These are phyloP conservation scores for Yarrowia sp. DNA, from an alignment of 805 yeast species.

Conservation along the genomic window DNA sequence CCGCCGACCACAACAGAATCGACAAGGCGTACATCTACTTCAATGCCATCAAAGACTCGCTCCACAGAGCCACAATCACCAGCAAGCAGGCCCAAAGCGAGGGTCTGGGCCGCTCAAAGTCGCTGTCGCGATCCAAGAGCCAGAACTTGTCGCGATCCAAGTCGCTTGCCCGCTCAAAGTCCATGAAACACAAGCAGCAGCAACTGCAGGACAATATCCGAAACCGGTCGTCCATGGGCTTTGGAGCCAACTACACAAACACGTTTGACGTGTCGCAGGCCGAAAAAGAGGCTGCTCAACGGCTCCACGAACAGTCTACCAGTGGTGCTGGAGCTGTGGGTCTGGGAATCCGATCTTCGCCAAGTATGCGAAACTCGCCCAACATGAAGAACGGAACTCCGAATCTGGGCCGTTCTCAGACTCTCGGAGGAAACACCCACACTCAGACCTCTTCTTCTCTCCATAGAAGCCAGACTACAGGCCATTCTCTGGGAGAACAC, in stretches of 20 bases:
- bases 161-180: conserved; percentile 24
- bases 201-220: conserved; percentile 36
- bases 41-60: conserved; percentile 29
- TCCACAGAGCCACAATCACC: neutral
- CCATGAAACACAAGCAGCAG: conserved; percentile 32
- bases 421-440: neutral
- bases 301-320: neutral
- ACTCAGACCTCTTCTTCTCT: neutral
- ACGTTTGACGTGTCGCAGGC: conserved; percentile 30
- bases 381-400: neutral
- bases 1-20: conserved; percentile 17
- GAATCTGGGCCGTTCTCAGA: neutral
- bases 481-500: neutral
- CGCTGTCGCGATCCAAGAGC: conserved; percentile 14
- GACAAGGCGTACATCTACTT: conserved; percentile 31
- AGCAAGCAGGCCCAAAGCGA: conserved; percentile 2
- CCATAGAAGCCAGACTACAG: conserved; percentile 14
- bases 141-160: conserved; percentile 17
- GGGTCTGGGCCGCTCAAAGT: conserved; percentile 2
- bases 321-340: neutral
- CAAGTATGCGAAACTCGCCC: conserved; percentile 4
- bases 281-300: conserved; percentile 4
- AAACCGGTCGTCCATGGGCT: conserved; percentile 37
- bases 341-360: conserved; percentile 2
- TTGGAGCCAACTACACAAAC: conserved; percentile 37